These are phyloP conservation scores for Durio zibethinus DNA, from an alignment of 345 rosid genomes.

Conservation along the genomic window DNA sequence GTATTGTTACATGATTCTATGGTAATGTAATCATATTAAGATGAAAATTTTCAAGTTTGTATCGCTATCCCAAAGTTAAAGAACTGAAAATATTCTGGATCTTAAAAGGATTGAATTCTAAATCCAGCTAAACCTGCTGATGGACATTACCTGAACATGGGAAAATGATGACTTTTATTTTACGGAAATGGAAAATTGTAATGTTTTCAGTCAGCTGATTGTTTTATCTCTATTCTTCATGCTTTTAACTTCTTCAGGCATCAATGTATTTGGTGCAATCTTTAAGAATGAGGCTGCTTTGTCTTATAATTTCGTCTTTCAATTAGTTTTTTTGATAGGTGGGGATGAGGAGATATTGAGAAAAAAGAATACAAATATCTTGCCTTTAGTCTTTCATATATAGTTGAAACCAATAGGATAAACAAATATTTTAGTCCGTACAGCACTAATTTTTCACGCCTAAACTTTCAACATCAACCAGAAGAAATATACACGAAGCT, in stretches of 20 bases:
- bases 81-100: background rate
- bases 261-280: no score
- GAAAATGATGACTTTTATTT: background rate
- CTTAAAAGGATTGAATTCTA: background rate
- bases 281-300: no score
- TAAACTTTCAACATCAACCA: slow-evolving; percentile 9
- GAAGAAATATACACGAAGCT: slow-evolving; percentile 32
- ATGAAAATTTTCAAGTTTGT: background rate
- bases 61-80: background rate
- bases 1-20: background rate
- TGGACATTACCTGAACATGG: background rate
- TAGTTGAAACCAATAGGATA: background rate
- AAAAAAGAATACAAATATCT: background rate
- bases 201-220: no score
- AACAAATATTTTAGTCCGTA: background rate
- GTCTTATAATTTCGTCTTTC: no score
- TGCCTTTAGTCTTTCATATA: background rate
- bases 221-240: background rate
- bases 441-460: background rate
- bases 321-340: no score
- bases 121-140: background rate
- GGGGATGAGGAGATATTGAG: background rate
- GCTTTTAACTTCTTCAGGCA: background rate
- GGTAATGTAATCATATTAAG: background rate
- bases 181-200: background rate